Conservation (phyloP, 805 yeast species). For the Jamesozyma rosinii region DNA sequence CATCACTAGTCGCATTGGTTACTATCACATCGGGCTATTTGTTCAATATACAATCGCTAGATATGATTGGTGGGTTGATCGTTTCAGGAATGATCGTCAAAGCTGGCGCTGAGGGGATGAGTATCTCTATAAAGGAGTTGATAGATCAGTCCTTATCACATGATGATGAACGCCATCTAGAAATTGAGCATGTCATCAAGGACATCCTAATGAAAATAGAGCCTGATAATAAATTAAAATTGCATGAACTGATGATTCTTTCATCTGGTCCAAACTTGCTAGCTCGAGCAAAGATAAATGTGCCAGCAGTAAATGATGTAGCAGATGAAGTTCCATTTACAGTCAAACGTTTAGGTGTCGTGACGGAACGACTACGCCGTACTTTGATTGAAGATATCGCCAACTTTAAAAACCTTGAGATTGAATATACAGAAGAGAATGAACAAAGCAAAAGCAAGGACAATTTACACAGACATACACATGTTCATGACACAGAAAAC, state of each 20-base stretch:
- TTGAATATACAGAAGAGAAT: constrained; percentile 32
- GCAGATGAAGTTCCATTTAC: constrained; percentile 32
- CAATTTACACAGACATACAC: constrained; percentile 7
- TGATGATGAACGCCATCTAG: constrained; percentile 39
- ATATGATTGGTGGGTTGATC: constrained; percentile 79
- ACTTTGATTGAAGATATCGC: constrained; percentile 32
- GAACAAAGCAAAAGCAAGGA: constrained; percentile 17
- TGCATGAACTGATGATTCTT: constrained; percentile 38
- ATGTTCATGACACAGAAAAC: constrained; percentile 9
- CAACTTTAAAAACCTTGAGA: constrained; percentile 35
- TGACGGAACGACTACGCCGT: constrained; percentile 28
- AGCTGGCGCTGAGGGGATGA: constrained; percentile 72
- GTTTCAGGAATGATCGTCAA: constrained; percentile 71
- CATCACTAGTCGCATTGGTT: constrained; percentile 78
- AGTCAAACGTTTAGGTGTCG: constrained; percentile 32
- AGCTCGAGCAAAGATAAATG: constrained; percentile 27
- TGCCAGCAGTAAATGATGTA: constrained; percentile 27
- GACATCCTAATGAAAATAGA: constrained; percentile 25
- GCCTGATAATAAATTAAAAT: constrained; percentile 20
- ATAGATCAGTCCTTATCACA: constrained; percentile 57
- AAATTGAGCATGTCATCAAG: constrained; percentile 33
- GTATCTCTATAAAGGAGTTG: constrained; percentile 60
- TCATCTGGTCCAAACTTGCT: constrained; percentile 48
- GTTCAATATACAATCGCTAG: constrained; percentile 70
- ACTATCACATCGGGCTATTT: constrained; percentile 79